Percentiles rank a stretch among this genome's conserved stretches.
phyloP scores from a whole-genome alignment of 768 basidiomycete species.

The Lactarius indigo region DNA sequence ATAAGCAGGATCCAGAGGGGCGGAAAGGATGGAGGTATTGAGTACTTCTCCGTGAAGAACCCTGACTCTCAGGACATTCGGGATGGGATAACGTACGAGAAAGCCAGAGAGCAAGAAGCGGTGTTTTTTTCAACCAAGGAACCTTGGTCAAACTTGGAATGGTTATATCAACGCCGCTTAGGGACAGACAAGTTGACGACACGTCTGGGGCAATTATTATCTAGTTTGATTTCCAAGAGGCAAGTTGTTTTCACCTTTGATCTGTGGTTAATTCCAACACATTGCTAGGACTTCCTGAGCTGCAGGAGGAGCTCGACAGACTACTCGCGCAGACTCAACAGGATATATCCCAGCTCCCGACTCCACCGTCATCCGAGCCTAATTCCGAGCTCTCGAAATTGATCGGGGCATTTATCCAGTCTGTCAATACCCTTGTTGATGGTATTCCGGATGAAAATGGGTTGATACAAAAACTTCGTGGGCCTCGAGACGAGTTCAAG shows the following conservation, averaged over 20 bases:
- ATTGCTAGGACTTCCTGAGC: constrained; percentile 53
- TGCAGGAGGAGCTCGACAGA: constrained; percentile 54
- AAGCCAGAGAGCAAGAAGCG: constrained; percentile 54
- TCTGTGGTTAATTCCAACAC: neutral
- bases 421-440: constrained; percentile 43
- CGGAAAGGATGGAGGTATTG: neutral
- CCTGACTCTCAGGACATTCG: constrained; percentile 45
- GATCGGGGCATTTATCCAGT: constrained; percentile 43
- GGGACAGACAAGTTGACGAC: constrained; percentile 56
- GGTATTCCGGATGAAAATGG: constrained; percentile 50
- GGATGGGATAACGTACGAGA: constrained; percentile 44
- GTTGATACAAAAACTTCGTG: constrained; percentile 51
- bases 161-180: constrained; percentile 47
- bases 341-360: constrained; percentile 40
- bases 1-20: neutral
- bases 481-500: constrained; percentile 45
- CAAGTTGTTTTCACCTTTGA: constrained; percentile 30
- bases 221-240: constrained; percentile 61
- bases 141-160: constrained; percentile 58
- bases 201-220: constrained; percentile 53
- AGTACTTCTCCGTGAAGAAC: constrained; percentile 50
- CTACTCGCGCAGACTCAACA: constrained; percentile 41
- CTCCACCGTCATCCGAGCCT: constrained; percentile 51
- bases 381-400: constrained; percentile 50
- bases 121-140: constrained; percentile 27